A percentile compares a stretch with the other conserved stretches of the same genome.
Evolutionary conservation across 2,329 filamentous ascomycete species (phyloP).

Genomic region (Thyridium curvatum): DNA sequence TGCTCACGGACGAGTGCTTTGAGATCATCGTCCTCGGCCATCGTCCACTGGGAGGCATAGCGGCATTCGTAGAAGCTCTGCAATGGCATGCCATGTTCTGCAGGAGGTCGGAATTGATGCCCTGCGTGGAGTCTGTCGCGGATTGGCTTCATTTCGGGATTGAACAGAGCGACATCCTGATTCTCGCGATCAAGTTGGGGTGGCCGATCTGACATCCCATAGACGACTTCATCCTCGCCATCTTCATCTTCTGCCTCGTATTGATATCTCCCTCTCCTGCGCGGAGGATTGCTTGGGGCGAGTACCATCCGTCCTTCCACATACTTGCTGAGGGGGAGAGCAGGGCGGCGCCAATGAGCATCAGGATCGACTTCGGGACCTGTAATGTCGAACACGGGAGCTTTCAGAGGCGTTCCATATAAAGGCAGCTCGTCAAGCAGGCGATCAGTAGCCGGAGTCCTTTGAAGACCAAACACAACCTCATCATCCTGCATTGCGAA

Average conservation of each 20-base stretch:
- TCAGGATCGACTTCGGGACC: conserved; percentile 59
- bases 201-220: conserved; percentile 9
- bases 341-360: conserved; percentile 66
- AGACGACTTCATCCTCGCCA: conserved; percentile 28
- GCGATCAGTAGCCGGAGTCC: conserved; percentile 68
- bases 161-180: conserved; percentile 78
- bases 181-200: conserved; percentile 55
- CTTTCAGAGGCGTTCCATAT: conserved; percentile 60
- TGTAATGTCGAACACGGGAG: conserved; percentile 47
- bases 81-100: conserved; percentile 84
- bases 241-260: conserved; percentile 62
- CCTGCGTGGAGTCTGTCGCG: conserved; percentile 84
- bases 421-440: conserved; percentile 76
- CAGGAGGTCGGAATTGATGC: conserved; percentile 88
- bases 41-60: conserved; percentile 84
- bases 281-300: conserved; percentile 55
- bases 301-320: conserved; percentile 75
- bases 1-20: conserved; percentile 82
- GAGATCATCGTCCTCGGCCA: conserved; percentile 84
- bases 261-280: conserved; percentile 76
- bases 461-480: conserved; percentile 70
- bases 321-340: conserved; percentile 80
- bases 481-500: conserved; percentile 80
- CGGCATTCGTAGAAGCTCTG: conserved; percentile 87
- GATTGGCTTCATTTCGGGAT: conserved; percentile 81